Percentiles rank a stretch among this genome's conserved stretches.
phyloP scores from a whole-genome alignment of 2,329 filamentous ascomycete species.

The Sclerotinia minor region DNA sequence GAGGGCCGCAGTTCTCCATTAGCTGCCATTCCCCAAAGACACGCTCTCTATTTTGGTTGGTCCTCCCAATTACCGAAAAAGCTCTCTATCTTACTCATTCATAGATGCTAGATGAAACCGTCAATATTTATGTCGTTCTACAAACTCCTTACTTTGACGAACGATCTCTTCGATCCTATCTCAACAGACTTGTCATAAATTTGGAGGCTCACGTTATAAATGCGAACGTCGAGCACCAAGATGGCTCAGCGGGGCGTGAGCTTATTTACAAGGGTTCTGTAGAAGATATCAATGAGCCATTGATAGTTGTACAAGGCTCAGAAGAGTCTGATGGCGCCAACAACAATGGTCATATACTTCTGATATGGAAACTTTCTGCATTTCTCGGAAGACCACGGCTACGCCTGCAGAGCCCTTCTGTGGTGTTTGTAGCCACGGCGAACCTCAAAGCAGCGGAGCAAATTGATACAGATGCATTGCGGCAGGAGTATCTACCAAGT shows the following conservation, averaged over 20 bases:
- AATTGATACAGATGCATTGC: constrained; percentile 46
- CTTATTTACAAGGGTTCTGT: constrained; percentile 59
- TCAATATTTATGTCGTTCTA: constrained; percentile 67
- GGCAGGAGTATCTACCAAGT: constrained; percentile 67
- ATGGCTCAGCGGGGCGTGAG: constrained; percentile 54
- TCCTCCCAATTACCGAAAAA: constrained; percentile 38
- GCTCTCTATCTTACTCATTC: constrained; percentile 50
- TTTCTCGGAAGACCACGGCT: constrained; percentile 61
- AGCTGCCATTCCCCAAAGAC: constrained; percentile 61
- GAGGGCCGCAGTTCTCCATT: constrained; percentile 45
- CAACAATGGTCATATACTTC: constrained; percentile 49
- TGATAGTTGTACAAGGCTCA: constrained; percentile 48
- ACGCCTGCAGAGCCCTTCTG: constrained; percentile 64
- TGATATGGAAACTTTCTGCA: constrained; percentile 61
- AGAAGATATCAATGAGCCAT: constrained; percentile 51
- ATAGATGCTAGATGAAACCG: constrained; percentile 67
- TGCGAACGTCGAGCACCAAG: constrained; percentile 49
- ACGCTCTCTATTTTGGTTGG: constrained; percentile 72
- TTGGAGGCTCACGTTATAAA: constrained; percentile 68
- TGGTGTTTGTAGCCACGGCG: constrained; percentile 64
- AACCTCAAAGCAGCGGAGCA: constrained; percentile 56
- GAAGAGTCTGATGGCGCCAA: constrained; percentile 44
- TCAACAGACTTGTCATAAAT: constrained; percentile 63
- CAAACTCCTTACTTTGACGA: constrained; percentile 62
- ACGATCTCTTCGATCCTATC: constrained; percentile 55